Evolutionary conservation across 257 asterid species (phyloP).

Genomic region (Handroanthus guayacan): DNA sequence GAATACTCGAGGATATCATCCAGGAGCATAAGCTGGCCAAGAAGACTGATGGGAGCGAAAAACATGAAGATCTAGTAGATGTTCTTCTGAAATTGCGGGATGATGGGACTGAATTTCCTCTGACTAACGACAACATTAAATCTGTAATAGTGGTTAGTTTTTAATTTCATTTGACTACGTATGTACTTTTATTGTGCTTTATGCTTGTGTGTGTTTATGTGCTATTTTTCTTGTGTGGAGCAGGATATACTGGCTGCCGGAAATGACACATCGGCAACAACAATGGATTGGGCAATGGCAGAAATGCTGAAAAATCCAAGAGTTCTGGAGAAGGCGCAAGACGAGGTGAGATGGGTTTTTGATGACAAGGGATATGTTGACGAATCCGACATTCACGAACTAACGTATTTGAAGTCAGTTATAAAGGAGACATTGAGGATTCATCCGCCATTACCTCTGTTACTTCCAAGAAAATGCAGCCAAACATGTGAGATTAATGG

Average conservation of each 20-base stretch:
- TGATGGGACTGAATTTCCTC: conserved; percentile 12
- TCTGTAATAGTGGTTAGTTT: conserved; percentile 33
- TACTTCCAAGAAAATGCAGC: conserved; percentile 31
- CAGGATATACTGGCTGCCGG: conserved; percentile 36
- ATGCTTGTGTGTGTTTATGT: no score
- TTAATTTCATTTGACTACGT: no score
- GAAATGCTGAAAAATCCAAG: conserved; percentile 36
- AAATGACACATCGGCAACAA: conserved; percentile 33
- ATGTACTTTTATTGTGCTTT: no score
- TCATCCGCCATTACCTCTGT: conserved; percentile 24
- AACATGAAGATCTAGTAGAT: conserved; percentile 27
- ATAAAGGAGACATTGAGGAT: conserved; percentile 29
- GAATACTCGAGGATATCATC: conserved; percentile 34
- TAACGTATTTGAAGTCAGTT: conserved; percentile 28
- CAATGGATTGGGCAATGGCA: conserved; percentile 40
- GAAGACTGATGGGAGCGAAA: no score
- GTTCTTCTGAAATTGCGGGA: conserved; percentile 36
- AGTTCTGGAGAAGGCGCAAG: conserved; percentile 30
- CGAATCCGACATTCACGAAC: conserved; percentile 9
- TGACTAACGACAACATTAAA: conserved; percentile 36
- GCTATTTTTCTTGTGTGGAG: background rate
- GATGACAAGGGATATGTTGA: conserved; percentile 19
- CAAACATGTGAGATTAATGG: conserved; percentile 32
- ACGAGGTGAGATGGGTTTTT: conserved; percentile 33
- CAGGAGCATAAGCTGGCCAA: conserved; percentile 31